These are phyloP conservation scores for Geotrichum histeridarum DNA, from an alignment of 1,139 yeast genomes.

Conservation along the genomic window DNA sequence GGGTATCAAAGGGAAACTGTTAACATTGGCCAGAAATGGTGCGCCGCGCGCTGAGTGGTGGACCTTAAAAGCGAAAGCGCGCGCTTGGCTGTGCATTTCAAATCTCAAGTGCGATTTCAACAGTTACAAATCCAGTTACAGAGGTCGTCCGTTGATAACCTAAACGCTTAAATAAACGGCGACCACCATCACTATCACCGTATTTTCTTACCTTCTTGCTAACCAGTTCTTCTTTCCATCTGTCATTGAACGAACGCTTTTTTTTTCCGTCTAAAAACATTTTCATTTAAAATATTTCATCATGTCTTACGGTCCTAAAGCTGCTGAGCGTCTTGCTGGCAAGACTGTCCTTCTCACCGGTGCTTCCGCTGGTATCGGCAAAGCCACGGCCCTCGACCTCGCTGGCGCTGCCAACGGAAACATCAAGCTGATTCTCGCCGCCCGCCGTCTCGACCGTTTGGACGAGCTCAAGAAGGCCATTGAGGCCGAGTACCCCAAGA, in stretches of 20 bases:
- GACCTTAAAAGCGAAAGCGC: too few relatives aligned
- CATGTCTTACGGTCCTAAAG: constrained; percentile 48
- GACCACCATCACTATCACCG: not conserved
- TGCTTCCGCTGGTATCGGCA: constrained; percentile 74
- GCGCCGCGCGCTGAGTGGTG: too few relatives aligned
- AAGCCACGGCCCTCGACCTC: constrained; percentile 70
- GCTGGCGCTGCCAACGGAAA: constrained; percentile 65
- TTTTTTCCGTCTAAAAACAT: not conserved
- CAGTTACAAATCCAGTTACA: too few relatives aligned
- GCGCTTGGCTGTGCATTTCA: too few relatives aligned
- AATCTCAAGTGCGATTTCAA: too few relatives aligned
- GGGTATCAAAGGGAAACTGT: too few relatives aligned
- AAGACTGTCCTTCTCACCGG: constrained; percentile 66
- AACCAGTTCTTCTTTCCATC: not conserved
- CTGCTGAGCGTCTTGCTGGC: constrained; percentile 57
- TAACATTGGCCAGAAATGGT: too few relatives aligned
- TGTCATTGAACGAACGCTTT: not conserved
- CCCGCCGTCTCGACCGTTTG: constrained; percentile 55
- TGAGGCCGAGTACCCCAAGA: constrained; percentile 42
- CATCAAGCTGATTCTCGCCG: constrained; percentile 60
- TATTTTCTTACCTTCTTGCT: not conserved
- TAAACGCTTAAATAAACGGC: not conserved
- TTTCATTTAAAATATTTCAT: not conserved
- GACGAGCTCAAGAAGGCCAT: constrained; percentile 46
- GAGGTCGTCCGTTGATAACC: too few relatives aligned